Percentiles rank a stretch among this genome's conserved stretches.
These are phyloP conservation scores for Morella rubra DNA, from an alignment of 306 rosid genomes.

Conservation along the genomic window DNA sequence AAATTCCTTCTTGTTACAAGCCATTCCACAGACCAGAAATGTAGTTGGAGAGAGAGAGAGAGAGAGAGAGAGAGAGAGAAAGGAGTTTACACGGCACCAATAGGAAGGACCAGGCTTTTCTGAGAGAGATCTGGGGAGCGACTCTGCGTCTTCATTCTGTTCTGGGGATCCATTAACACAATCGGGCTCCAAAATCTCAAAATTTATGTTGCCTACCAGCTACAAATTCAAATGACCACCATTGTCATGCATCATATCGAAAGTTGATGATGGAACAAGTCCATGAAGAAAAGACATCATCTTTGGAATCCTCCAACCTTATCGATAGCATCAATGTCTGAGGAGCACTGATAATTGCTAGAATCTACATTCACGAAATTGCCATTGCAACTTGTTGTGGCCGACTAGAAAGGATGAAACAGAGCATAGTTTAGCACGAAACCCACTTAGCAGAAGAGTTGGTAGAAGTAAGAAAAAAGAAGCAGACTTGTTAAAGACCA, in stretches of 20 bases:
- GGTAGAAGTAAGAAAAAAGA: background rate
- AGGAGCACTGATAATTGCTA: constrained; percentile 12
- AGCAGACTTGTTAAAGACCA: background rate
- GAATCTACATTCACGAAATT: constrained; percentile 22
- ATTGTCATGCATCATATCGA: background rate
- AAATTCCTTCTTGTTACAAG: background rate
- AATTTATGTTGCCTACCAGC: constrained; percentile 14
- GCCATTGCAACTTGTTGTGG: constrained; percentile 17
- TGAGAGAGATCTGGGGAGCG: constrained; percentile 10
- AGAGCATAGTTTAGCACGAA: background rate
- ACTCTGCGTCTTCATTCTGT: constrained; percentile 4
- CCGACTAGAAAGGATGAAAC: background rate
- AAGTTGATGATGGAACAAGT: background rate
- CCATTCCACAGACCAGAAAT: no score
- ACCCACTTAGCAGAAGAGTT: background rate
- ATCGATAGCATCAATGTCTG: constrained; percentile 10
- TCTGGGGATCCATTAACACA: constrained; percentile 5
- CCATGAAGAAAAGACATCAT: background rate
- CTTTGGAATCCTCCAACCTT: background rate
- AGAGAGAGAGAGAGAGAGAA: background rate
- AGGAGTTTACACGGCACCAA: constrained; percentile 15
- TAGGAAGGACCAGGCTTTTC: background rate
- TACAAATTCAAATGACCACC: constrained; percentile 2
- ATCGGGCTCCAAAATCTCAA: constrained; percentile 9
- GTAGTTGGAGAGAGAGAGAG: no score